phyloP scores from a whole-genome alignment of 2,329 filamentous ascomycete species.

The Grosmannia serpens region DNA sequence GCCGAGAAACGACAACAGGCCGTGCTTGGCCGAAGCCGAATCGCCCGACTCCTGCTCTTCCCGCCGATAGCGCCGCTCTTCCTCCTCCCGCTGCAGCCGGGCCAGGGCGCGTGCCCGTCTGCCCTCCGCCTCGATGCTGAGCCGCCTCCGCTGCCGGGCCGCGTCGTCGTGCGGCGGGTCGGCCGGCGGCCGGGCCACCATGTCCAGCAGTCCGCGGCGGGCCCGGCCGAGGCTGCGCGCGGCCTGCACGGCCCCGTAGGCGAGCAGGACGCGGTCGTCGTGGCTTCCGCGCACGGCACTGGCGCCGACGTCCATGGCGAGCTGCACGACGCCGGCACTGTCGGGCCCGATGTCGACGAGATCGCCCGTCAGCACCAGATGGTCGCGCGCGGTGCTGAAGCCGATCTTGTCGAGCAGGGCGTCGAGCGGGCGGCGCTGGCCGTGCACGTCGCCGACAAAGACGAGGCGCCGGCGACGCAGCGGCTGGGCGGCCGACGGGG shows the following conservation, averaged over 20 bases:
- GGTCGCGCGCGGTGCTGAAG: conserved; percentile 53
- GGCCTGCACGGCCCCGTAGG: conserved; percentile 30
- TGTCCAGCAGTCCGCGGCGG: not conserved
- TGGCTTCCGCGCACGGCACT: conserved; percentile 85
- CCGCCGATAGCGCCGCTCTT: conserved; percentile 2
- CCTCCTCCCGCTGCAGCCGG: conserved; percentile 15
- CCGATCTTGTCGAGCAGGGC: conserved; percentile 54
- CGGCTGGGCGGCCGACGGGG: conserved; percentile 17
- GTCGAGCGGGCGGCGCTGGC: conserved; percentile 59
- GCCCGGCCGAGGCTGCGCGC: not conserved
- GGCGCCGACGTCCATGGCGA: conserved; percentile 62
- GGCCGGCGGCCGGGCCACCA: not conserved
- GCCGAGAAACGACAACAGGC: not conserved
- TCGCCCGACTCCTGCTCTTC: not conserved
- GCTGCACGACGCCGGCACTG: conserved; percentile 62
- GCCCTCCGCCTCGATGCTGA: conserved; percentile 8
- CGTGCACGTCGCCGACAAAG: conserved; percentile 86
- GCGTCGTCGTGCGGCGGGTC: not conserved
- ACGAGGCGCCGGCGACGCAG: conserved; percentile 47
- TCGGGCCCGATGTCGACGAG: conserved; percentile 81
- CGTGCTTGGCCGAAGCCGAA: no score
- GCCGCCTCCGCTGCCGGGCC: not conserved
- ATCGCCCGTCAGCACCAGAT: conserved; percentile 67
- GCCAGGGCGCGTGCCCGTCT: conserved; percentile 6
- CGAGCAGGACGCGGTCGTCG: conserved; percentile 73